Conservation (phyloP, 305 asterid genomes). For the Fraxinus xanthoxyloides region DNA sequence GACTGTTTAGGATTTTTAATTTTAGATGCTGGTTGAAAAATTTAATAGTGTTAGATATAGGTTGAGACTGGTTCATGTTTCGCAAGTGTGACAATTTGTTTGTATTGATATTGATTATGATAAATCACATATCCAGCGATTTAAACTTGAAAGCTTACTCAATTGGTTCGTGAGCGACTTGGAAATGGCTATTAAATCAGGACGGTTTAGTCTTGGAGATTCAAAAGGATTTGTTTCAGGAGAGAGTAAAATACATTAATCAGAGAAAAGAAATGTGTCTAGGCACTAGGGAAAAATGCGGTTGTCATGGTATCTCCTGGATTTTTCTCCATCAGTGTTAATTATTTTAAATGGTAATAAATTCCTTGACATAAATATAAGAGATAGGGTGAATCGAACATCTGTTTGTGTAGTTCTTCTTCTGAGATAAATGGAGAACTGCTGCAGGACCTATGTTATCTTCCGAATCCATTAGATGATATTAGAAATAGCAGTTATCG, state of each 20-base stretch:
- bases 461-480: background rate
- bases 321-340: background rate
- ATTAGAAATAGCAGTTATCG: background rate
- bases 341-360: background rate
- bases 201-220: background rate
- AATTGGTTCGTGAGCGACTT: background rate
- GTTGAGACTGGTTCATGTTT: background rate
- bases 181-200: background rate
- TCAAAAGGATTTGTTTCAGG: background rate
- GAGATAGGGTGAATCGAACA: background rate
- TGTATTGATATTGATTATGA: background rate
- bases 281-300: background rate
- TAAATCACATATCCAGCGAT: background rate
- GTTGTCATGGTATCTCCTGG: background rate
- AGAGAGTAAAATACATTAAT: background rate
- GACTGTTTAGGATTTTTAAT: background rate
- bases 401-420: background rate
- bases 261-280: background rate
- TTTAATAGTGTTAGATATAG: slow-evolving; percentile 11
- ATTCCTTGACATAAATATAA: background rate
- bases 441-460: background rate
- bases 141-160: background rate
- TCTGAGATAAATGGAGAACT: background rate
- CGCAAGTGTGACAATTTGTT: background rate
- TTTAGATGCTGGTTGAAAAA: background rate